phyloP scores from a whole-genome alignment of 305 asterid species.

The Vinca major region DNA sequence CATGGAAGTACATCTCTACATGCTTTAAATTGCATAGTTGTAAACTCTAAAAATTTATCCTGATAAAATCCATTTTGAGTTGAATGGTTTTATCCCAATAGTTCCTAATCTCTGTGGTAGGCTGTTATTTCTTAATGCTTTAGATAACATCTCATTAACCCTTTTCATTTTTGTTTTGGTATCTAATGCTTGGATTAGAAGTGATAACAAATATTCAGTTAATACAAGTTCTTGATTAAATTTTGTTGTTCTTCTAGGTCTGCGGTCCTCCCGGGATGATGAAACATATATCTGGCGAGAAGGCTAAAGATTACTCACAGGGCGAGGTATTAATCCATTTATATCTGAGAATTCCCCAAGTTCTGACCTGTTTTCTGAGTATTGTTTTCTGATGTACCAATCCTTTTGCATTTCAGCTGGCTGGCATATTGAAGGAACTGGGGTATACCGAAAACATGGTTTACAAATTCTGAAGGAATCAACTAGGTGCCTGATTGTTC shows the following conservation, averaged over 20 bases:
- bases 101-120: background rate
- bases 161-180: background rate
- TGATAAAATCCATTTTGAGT: background rate
- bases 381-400: background rate
- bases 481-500: background rate
- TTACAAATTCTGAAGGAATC: conserved; percentile 22
- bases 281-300: conserved; percentile 75
- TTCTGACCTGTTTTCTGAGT: conserved; percentile 1
- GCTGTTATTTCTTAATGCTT: background rate
- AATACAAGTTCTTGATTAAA: background rate
- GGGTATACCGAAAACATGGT: conserved; percentile 60
- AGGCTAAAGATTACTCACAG: conserved; percentile 67
- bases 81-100: background rate
- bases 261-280: conserved; percentile 99
- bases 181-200: conserved; percentile 1
- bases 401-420: conserved; percentile 15
- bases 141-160: background rate
- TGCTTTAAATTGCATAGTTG: background rate
- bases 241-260: conserved; percentile 40
- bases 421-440: conserved; percentile 40
- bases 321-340: conserved; percentile 52
- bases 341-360: background rate
- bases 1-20: background rate
- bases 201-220: background rate
- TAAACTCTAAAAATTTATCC: background rate